phyloP scores from a whole-genome alignment of 202 grass and related monocot species.

The Digitaria exilis region DNA sequence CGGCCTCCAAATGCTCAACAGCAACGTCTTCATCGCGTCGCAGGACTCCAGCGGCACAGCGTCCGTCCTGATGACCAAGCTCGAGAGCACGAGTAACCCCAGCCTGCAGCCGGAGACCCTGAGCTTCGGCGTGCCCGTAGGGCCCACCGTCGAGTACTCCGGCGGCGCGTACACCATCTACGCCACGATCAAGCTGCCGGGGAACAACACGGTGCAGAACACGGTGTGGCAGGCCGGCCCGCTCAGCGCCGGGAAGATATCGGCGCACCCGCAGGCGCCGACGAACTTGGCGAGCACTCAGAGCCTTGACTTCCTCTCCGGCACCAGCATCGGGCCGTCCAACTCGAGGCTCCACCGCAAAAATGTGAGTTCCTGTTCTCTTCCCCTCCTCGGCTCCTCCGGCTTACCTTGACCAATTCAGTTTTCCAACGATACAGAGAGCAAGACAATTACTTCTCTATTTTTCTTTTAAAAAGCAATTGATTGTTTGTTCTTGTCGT shows the following conservation, averaged over 20 bases:
- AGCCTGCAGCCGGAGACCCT: neutral
- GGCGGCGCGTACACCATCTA: conserved; percentile 67
- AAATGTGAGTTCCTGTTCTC: conserved; percentile 61
- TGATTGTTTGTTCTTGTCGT: neutral
- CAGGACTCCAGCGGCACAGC: conserved; percentile 39
- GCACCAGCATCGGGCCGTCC: conserved; percentile 30
- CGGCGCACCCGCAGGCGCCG: neutral
- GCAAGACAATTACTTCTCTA: neutral
- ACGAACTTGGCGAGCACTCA: neutral
- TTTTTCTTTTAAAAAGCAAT: neutral
- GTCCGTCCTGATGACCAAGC: conserved; percentile 26
- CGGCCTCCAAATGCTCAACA: neutral
- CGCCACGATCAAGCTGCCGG: conserved; percentile 51
- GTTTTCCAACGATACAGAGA: neutral
- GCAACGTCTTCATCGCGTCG: conserved; percentile 70
- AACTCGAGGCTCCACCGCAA: conserved; percentile 68
- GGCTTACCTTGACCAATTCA: neutral
- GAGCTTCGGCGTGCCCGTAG: conserved; percentile 35
- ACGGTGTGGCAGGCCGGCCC: conserved; percentile 70
- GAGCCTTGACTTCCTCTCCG: conserved; percentile 60
- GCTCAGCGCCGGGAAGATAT: neutral
- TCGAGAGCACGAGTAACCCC: neutral
- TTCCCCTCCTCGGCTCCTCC: neutral
- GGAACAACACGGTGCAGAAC: conserved; percentile 46
- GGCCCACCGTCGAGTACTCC: conserved; percentile 45